Conservation (phyloP, 306 rosid genomes). For the Prunus armeniaca region DNA sequence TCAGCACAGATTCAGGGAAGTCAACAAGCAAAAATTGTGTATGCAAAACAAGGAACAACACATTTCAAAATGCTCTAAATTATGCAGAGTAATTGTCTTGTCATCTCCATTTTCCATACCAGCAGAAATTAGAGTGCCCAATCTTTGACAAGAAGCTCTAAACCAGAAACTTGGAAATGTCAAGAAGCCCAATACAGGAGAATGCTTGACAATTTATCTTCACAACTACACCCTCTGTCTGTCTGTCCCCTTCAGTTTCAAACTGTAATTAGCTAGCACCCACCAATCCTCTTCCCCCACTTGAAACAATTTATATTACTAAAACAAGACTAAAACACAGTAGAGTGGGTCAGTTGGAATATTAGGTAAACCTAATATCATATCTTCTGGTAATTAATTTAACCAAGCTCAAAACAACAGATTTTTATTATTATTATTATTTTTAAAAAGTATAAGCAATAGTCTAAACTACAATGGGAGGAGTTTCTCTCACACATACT, state of each 20-base stretch:
- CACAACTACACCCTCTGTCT: neutral
- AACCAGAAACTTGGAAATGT: neutral
- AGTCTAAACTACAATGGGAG: too few species aligned
- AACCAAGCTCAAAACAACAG: neutral
- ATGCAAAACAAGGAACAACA: too few species aligned
- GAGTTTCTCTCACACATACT: too few species aligned
- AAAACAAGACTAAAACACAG: neutral
- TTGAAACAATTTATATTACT: neutral
- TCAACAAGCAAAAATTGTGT: too few species aligned
- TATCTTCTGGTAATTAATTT: neutral
- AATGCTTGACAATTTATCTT: neutral
- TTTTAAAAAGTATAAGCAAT: too few species aligned
- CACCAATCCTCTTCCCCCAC: neutral
- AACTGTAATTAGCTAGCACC: neutral
- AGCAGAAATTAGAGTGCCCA: neutral
- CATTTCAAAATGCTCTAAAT: too few species aligned
- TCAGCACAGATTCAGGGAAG: too few species aligned
- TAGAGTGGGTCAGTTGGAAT: neutral
- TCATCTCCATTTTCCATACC: neutral
- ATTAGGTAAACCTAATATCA: slow-evolving; percentile 3
- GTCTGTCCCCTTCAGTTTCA: neutral
- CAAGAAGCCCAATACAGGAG: neutral
- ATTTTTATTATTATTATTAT: too few species aligned
- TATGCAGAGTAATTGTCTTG: too few species aligned
- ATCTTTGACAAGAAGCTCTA: slow-evolving; percentile 1